Evolutionary conservation across 1,284 basidiomycete genomes (phyloP).

Genomic region (Ustilago loliicola): DNA sequence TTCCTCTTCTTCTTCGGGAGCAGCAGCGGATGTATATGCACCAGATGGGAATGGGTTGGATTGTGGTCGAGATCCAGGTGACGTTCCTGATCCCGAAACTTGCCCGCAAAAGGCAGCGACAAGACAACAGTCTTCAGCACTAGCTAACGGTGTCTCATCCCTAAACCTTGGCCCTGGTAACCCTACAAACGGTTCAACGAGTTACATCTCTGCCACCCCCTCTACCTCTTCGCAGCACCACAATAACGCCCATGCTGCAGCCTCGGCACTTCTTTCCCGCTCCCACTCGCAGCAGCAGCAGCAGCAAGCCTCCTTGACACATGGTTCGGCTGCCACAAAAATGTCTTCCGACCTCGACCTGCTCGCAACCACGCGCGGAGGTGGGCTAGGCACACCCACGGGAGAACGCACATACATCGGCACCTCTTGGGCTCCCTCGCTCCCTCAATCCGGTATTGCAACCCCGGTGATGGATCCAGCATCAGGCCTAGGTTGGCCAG

Average conservation of each 20-base stretch:
- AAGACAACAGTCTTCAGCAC: constrained; percentile 23
- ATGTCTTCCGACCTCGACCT: constrained; percentile 25
- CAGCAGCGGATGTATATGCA: constrained; percentile 33
- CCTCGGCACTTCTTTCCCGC: constrained; percentile 36
- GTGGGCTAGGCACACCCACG: constrained; percentile 63
- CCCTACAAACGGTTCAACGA: constrained; percentile 22
- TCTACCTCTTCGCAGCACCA: background rate
- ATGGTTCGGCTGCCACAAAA: constrained; percentile 17
- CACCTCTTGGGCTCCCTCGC: constrained; percentile 42
- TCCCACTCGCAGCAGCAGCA: constrained; percentile 13
- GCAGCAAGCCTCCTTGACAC: background rate
- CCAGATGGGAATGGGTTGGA: constrained; percentile 51
- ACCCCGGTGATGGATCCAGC: constrained; percentile 67
- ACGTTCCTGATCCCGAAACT: constrained; percentile 11
- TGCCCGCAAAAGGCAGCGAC: background rate
- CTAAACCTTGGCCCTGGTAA: constrained; percentile 32
- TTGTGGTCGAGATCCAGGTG: constrained; percentile 53
- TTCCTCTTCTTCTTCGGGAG: background rate
- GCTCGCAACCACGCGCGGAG: constrained; percentile 49
- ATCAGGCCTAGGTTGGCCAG: constrained; percentile 67
- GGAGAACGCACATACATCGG: constrained; percentile 61
- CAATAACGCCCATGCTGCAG: constrained; percentile 33
- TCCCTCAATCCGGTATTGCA: constrained; percentile 41
- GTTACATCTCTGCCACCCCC: constrained; percentile 17
- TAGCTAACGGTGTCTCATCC: constrained; percentile 34